A percentile compares a stretch with the other conserved stretches of the same genome.
Evolutionary conservation across 106 monocot genomes (phyloP).

Genomic region (Xerophyta viscosa): DNA sequence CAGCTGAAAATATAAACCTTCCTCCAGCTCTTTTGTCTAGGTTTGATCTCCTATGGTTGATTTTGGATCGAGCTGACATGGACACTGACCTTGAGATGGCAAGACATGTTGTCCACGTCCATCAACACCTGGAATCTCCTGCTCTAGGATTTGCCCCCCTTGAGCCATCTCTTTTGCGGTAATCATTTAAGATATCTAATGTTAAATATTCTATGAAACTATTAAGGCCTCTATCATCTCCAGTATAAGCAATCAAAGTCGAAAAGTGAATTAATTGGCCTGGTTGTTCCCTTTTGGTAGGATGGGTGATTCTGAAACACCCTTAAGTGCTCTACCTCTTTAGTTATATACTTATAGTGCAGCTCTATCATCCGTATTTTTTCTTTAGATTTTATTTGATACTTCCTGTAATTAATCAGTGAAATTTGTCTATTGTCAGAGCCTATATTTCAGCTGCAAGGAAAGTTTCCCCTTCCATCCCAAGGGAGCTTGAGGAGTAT

Average conservation of each 20-base stretch:
- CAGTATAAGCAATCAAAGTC: too few relatives aligned
- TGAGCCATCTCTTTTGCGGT: conserved; percentile 91
- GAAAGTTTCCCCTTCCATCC: conserved; percentile 67
- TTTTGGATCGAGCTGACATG: conserved; percentile 95
- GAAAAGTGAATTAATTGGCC: too few relatives aligned
- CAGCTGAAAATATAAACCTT: conserved; percentile 96
- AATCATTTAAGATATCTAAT: conserved; percentile 4
- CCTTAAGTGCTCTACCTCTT: too few relatives aligned
- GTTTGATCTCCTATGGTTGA: conserved; percentile 93
- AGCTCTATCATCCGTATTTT: too few relatives aligned
- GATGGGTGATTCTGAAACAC: too few relatives aligned
- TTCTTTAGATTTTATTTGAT: too few relatives aligned
- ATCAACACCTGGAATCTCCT: conserved; percentile 91
- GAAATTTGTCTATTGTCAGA: conserved; percentile 19
- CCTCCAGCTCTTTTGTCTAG: conserved; percentile 96
- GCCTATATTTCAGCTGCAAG: conserved; percentile 94
- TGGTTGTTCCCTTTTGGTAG: too few relatives aligned
- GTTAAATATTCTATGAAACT: too few relatives aligned
- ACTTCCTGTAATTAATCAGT: too few relatives aligned
- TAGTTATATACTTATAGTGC: too few relatives aligned
- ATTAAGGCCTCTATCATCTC: too few relatives aligned
- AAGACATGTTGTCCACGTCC: conserved; percentile 84
- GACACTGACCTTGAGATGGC: conserved; percentile 96
- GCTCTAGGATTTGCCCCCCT: conserved; percentile 86
- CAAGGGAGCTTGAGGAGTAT: conserved; percentile 91